Evolutionary conservation across 1,139 yeast genomes (phyloP).

Genomic region (Suhomyces panamericanus): DNA sequence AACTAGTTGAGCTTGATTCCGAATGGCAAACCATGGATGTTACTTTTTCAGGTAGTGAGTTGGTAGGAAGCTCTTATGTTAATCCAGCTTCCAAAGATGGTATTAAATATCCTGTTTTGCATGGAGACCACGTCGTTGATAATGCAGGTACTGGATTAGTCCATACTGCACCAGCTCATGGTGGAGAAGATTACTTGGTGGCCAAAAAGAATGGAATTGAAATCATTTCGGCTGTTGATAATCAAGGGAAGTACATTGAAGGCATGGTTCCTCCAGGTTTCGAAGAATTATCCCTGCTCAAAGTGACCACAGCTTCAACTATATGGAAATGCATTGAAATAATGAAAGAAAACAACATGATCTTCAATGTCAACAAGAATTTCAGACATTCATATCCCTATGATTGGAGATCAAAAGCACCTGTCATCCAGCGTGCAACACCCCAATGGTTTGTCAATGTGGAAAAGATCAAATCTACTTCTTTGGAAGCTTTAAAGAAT

Average conservation of each 20-base stretch:
- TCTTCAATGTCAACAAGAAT: constrained; percentile 47
- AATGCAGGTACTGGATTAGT: constrained; percentile 92
- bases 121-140: constrained; percentile 80
- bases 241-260: constrained; percentile 61
- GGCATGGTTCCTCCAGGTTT: constrained; percentile 45
- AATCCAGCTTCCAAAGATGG: constrained; percentile 54
- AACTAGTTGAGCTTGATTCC: constrained; percentile 21
- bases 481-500: constrained; percentile 56
- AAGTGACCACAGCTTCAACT: constrained; percentile 65
- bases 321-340: constrained; percentile 35
- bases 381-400: constrained; percentile 88
- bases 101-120: constrained; percentile 56
- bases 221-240: constrained; percentile 77
- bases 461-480: constrained; percentile 63
- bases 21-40: constrained; percentile 11
- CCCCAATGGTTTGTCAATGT: constrained; percentile 97
- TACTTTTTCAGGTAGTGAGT: constrained; percentile 42
- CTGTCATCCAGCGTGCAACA: constrained; percentile 92
- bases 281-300: constrained; percentile 48
- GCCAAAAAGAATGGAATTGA: constrained; percentile 59
- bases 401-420: constrained; percentile 95
- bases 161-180: constrained; percentile 98
- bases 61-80: constrained; percentile 47
- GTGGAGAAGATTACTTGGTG: constrained; percentile 84
- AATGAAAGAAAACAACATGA: constrained; percentile 46